Base-by-base conservation (phyloP, 179 eudicot species). In the Sideroxylon spinosum region DNA sequence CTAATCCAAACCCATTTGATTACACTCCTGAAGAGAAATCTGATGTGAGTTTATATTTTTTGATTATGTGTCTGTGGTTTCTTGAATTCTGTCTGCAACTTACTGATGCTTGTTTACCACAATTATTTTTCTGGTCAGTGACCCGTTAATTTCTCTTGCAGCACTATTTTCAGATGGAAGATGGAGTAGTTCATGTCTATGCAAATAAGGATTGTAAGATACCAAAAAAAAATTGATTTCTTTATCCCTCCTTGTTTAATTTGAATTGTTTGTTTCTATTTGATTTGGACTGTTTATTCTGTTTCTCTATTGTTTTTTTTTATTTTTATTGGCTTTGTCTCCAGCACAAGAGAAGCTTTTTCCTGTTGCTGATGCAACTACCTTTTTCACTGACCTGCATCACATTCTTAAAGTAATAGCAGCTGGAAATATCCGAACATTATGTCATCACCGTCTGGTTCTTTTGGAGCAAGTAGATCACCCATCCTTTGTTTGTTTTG, bases 161-260 rank as follows among this genome's bases (percentile, higher is more conserved):
- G 99, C 98, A 96, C 78, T 81, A 89, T 84, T 94, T 94, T 82
- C 88, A 91, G 82, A 96, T 94, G 99, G 99, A 96, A 88, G 99
- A 94, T 89, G 99, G 99, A 61, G 97, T 96, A 74, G 93, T 92
- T 80, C 97, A 96, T 80, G 97, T 96, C 56, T 96, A 94, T 84
- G 91, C 92, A 55, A 90, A 85, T 85, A 90, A 90, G 89, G 89
- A 89, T 76, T 85, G 99, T 96, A 89, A 85, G 98, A 26, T 79
- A 68, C 65, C 44, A 44, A 19, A 37, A 37, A 37, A 62, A 20
- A 61, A n/a, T 46, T 65, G 77, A 70, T 60, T 59, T 46, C 49
- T 52, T 71, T 65, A 13, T 11, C n/a, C 56, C 70, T 62, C 53
- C 49, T 25, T 66, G 14, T 73, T 37, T 12, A 59, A 17, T 13